phyloP scores from a whole-genome alignment of 208 protist genomes.

The Crithidia sp. region DNA sequence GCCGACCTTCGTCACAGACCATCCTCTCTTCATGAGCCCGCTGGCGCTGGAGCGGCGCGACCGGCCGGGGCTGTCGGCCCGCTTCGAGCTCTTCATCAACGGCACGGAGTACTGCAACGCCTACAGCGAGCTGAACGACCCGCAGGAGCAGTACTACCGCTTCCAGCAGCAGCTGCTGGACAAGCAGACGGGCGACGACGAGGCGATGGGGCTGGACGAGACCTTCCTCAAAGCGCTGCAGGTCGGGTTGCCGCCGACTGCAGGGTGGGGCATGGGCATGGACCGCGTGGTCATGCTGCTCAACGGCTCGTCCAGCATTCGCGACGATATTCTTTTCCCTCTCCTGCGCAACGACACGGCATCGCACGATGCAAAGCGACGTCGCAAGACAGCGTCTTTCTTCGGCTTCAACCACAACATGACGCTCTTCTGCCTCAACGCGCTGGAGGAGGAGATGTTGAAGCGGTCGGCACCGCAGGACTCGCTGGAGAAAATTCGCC shows the following conservation, averaged over 20 bases:
- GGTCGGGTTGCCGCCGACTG: slow-evolving; percentile 94
- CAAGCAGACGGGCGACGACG: slow-evolving; percentile 89
- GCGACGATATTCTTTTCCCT: slow-evolving; percentile 91
- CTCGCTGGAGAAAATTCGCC: slow-evolving; percentile 57
- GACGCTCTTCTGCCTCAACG: slow-evolving; percentile 83
- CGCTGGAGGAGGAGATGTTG: slow-evolving; percentile 82
- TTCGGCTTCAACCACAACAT: slow-evolving; percentile 87
- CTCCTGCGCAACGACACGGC: slow-evolving; percentile 75
- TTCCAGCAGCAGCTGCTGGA: slow-evolving; percentile 94
- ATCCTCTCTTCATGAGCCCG: slow-evolving; percentile 94
- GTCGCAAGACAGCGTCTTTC: slow-evolving; percentile 72
- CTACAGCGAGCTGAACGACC: slow-evolving; percentile 97
- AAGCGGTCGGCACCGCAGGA: slow-evolving; percentile 51
- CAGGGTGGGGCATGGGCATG: slow-evolving; percentile 96
- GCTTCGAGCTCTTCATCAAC: slow-evolving; percentile 97
- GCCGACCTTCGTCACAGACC: slow-evolving; percentile 96
- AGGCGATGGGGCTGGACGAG: slow-evolving; percentile 94
- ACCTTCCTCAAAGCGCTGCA: slow-evolving; percentile 95
- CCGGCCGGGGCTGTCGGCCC: slow-evolving; percentile 85
- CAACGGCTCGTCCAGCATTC: slow-evolving; percentile 81
- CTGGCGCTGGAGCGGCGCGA: slow-evolving; percentile 88
- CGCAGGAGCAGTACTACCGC: slow-evolving; percentile 93
- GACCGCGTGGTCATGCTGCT: slow-evolving; percentile 95
- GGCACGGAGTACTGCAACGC: slow-evolving; percentile 96
- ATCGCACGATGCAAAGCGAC: slow-evolving; percentile 80